These are phyloP conservation scores for Aspergillus sojae DNA, from an alignment of 2,329 filamentous ascomycete genomes.

Conservation along the genomic window DNA sequence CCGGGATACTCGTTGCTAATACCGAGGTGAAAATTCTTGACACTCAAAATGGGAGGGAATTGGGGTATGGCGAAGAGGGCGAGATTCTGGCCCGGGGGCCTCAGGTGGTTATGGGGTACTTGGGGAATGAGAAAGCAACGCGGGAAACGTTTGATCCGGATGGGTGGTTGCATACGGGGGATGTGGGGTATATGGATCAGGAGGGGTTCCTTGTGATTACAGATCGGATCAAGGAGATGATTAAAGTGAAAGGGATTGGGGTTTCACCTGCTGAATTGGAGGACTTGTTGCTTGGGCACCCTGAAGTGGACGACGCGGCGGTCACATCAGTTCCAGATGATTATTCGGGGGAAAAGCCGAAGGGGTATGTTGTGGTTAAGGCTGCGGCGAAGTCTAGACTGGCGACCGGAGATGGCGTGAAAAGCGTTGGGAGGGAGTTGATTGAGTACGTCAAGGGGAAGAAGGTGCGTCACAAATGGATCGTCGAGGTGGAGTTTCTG, in stretches of 20 bases:
- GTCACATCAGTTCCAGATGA: conserved; percentile 41
- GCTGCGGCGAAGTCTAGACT: neutral
- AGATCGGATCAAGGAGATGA: conserved; percentile 69
- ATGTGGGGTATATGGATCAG: conserved; percentile 64
- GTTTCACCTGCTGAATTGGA: conserved; percentile 64
- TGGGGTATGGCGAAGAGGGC: conserved; percentile 54
- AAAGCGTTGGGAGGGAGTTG: conserved; percentile 25
- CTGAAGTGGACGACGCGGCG: conserved; percentile 59
- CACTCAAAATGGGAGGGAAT: neutral
- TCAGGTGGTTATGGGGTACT: conserved; percentile 68
- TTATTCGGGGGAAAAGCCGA: conserved; percentile 57
- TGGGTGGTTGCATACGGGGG: conserved; percentile 63
- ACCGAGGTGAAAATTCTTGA: neutral
- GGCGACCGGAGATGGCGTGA: neutral
- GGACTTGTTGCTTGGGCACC: conserved; percentile 61
- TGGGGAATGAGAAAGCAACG: conserved; percentile 72
- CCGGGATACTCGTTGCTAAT: neutral
- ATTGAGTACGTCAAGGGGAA: conserved; percentile 63
- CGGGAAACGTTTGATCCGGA: conserved; percentile 67
- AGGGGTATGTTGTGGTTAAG: conserved; percentile 60
- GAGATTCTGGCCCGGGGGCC: conserved; percentile 74
- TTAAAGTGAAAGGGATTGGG: conserved; percentile 66
- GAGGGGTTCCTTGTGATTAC: conserved; percentile 57
- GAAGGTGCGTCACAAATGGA: conserved; percentile 59
- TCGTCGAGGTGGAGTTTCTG: conserved; percentile 41